Evolutionary conservation across 257 asterid genomes (phyloP), one percentile per base, ranked within the genome.

Genomic region (Marsdenia floribunda): DNA sequence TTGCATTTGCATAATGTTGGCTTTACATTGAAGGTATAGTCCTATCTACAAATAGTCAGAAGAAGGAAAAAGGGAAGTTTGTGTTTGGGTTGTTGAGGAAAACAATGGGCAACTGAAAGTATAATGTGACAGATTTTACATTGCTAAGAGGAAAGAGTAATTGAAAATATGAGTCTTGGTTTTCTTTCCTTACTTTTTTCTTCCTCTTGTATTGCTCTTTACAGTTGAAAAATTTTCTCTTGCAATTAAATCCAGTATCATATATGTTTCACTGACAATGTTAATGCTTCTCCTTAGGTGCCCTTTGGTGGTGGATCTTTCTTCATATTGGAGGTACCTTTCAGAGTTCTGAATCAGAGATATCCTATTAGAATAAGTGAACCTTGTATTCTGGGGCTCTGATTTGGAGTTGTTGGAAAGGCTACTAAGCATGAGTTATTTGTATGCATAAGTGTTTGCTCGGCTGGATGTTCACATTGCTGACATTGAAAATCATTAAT

Each of bases 401-500:
- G 80, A 53, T 71, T 71, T 68, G 47, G 68, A 77, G 38, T 63
- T 61, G 57, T 35, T 70, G 2, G 21, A 47, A 69, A 68, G 58
- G 46, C 47, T 35, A 49, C 63, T 50, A 42, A 71, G 47, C 71
- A 52, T 77, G 80, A 49, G 72, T 54, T 50, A 37, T 22, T 40
- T 71, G 33, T 26, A 63, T 71, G 19, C 4, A 44, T 42, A 40
- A 59, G 69, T 59, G 24, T 69, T 72, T 77, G 35, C 37, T 68
- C 19, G 52, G 67, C 53, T 55, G 16, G 73, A 74, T 58, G 4
- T 24, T 75, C 59, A 59, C 71, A 55, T 70, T 65, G 44, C 66
- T 80, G 72, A 40, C 74, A 38, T 71, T 71, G 74, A 74, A 73
- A 46, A 44, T 67, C 29, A 52, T 14, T 64, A 73, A 89, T 89